A percentile compares a stretch with the other conserved stretches of the same genome.
Conservation (phyloP, 805 yeast species). For the Wickerhamomyces tratensis region DNA sequence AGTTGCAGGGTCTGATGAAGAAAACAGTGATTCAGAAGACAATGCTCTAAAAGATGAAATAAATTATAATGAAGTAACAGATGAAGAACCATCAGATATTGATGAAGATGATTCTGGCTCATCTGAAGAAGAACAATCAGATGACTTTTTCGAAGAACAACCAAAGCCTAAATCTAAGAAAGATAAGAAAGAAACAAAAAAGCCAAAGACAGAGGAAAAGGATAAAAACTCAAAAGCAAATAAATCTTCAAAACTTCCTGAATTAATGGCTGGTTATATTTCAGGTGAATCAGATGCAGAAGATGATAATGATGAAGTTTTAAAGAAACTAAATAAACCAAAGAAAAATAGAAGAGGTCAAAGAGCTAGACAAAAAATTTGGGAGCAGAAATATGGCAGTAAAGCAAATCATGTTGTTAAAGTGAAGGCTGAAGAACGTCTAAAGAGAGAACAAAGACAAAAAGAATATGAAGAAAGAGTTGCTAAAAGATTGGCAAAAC, state of each 20-base stretch:
- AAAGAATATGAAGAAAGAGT: constrained; percentile 65
- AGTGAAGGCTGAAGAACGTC: constrained; percentile 43
- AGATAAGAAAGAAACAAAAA: background rate
- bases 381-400: constrained; percentile 86
- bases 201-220: constrained; percentile 11
- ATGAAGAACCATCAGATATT: constrained; percentile 44
- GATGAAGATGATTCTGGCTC: constrained; percentile 18
- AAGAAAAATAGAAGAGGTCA: constrained; percentile 94
- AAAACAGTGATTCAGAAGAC: constrained; percentile 25
- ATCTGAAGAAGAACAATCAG: constrained; percentile 22
- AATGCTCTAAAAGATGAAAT: constrained; percentile 18
- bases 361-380: constrained; percentile 90
- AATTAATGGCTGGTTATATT: constrained; percentile 67
- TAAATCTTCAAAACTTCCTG: constrained; percentile 40
- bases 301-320: constrained; percentile 34
- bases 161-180: constrained; percentile 1
- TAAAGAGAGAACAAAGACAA: constrained; percentile 51
- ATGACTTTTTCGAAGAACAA: constrained; percentile 30
- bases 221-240: constrained; percentile 14
- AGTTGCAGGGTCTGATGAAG: constrained; percentile 28
- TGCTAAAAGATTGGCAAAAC: constrained; percentile 50
- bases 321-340: constrained; percentile 40
- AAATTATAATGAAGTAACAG: constrained; percentile 54
- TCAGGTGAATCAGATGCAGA: constrained; percentile 67
- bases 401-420: constrained; percentile 76